Percentiles rank a stretch among this genome's conserved stretches.
phyloP scores from a whole-genome alignment of 2,329 filamentous ascomycete genomes.

The Penicillium digitatum region DNA sequence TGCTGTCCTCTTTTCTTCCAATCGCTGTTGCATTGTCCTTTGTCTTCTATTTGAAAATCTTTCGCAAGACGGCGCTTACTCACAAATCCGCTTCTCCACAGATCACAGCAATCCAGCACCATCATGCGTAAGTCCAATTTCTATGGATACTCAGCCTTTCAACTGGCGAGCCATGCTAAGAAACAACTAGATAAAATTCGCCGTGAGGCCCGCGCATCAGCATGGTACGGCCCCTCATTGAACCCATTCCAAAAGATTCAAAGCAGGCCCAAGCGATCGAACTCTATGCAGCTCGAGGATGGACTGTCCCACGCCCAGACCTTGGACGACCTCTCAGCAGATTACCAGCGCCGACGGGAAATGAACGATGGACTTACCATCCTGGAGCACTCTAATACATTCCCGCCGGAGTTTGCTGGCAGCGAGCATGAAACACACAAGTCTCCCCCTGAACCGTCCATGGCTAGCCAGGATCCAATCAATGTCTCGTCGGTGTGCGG shows the following conservation, averaged over 20 bases:
- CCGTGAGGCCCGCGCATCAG: constrained; percentile 36
- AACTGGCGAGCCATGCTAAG: constrained; percentile 2
- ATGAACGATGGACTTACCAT: constrained; percentile 25
- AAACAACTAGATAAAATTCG: constrained; percentile 37
- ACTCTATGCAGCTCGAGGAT: constrained; percentile 32
- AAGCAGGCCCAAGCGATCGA: constrained; percentile 17
- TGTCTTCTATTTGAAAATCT: not conserved
- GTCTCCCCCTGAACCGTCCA: constrained; percentile 22
- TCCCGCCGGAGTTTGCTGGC: constrained; percentile 25
- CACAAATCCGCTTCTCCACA: not conserved
- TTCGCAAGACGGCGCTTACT: not conserved
- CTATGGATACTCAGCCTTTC: not conserved
- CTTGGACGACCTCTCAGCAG: constrained; percentile 24
- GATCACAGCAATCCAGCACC: not conserved
- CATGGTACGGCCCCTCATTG: constrained; percentile 41
- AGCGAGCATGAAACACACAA: constrained; percentile 18
- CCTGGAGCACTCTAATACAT: constrained; percentile 25
- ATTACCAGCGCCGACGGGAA: constrained; percentile 23
- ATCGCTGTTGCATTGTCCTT: not conserved
- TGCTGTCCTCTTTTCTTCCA: not conserved
- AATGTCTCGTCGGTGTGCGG: constrained; percentile 24
- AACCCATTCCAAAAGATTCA: constrained; percentile 45
- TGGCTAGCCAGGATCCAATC: constrained; percentile 31
- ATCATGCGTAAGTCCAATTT: constrained; percentile 7
- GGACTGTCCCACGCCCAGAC: constrained; percentile 22